Evolutionary conservation across 2,329 filamentous ascomycete genomes (phyloP), one percentile per base, ranked within the genome.

Genomic region (Epichloe sp.): DNA sequence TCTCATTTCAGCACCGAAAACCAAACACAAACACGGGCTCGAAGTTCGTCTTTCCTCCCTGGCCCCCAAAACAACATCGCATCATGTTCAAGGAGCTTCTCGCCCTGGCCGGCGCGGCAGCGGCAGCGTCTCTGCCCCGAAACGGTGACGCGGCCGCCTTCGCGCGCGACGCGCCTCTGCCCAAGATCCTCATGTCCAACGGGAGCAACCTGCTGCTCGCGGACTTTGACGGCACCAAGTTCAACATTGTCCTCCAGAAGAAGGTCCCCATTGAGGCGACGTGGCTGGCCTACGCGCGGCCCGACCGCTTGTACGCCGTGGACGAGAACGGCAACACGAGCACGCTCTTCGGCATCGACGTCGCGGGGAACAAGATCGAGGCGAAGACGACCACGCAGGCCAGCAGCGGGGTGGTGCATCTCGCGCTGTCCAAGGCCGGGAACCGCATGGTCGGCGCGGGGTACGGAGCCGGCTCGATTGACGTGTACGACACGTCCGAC

Each of bases 381-480:
- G 57, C 59, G 11, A 58, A 15, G 44, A 8, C 23, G 2, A 40
- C 63, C 38, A 57, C 63, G 3, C 56, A 62, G 5, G 71, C 67
- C 40, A 71, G 70, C 41, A 41, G 54, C 0, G 74, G 74, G 44
- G 68, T 74, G 10, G 75, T 77, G 35, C 70, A 70, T 54, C 66
- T 77, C 23, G 71, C 66, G 45, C 71, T 76, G 62, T 73, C 69
- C 62, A 50, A 59, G 48, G 67, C 74, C 53, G 59, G 65, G 57
- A 72, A 66, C 3, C 68, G 68, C 47, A 65, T 78, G 59, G 60
- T 77, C 3, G 71, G 71, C 15, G 63, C 72, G 2, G 67, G 65
- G 6, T 76, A 71, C 57, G 65, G 65, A 26, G 59, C 61, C 17
- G 69, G 67, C 49, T 64, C 60, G 26, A 57, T 76, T 43, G 72